Conservation (phyloP, 2,329 filamentous ascomycete species). For the Coniochaeta ligniaria region DNA sequence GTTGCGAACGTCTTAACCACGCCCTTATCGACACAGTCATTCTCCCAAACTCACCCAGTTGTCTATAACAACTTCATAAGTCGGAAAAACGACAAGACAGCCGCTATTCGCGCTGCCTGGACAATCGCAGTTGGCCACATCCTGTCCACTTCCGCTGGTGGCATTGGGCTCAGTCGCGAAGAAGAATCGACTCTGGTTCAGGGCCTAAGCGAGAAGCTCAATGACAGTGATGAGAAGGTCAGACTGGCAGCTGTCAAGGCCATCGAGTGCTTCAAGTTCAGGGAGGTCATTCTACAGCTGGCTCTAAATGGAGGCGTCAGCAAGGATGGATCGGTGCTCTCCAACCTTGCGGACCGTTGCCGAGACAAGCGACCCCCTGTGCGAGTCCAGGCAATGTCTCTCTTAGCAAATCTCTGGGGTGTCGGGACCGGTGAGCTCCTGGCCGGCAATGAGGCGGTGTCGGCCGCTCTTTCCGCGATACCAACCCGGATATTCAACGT, state of each 20-base stretch:
- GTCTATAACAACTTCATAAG: slow-evolving; percentile 82
- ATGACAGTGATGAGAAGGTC: slow-evolving; percentile 86
- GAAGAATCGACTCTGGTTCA: slow-evolving; percentile 73
- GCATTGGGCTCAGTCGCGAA: slow-evolving; percentile 76
- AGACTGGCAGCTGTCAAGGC: slow-evolving; percentile 82
- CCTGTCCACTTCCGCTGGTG: slow-evolving; percentile 82
- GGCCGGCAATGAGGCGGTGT: slow-evolving; percentile 70
- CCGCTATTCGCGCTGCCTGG: slow-evolving; percentile 79
- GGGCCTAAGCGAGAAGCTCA: slow-evolving; percentile 71
- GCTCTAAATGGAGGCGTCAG: slow-evolving; percentile 68
- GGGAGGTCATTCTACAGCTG: slow-evolving; percentile 74
- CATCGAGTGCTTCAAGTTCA: slow-evolving; percentile 72
- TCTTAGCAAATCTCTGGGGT: slow-evolving; percentile 86
- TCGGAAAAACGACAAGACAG: slow-evolving; percentile 78
- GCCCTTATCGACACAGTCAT: slow-evolving; percentile 82
- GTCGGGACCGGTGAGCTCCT: slow-evolving; percentile 83
- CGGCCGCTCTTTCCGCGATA: slow-evolving; percentile 68
- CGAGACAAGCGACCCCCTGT: slow-evolving; percentile 79
- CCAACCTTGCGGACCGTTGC: slow-evolving; percentile 76
- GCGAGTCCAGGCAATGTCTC: slow-evolving; percentile 77
- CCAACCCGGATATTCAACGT: slow-evolving; percentile 81
- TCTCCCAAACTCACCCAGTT: slow-evolving; percentile 70
- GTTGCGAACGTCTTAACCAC: slow-evolving; percentile 63
- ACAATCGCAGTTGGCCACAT: slow-evolving; percentile 78
- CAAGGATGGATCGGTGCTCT: slow-evolving; percentile 71